These are phyloP conservation scores for Pholiota molesta DNA, from an alignment of 768 basidiomycete species.

Conservation along the genomic window DNA sequence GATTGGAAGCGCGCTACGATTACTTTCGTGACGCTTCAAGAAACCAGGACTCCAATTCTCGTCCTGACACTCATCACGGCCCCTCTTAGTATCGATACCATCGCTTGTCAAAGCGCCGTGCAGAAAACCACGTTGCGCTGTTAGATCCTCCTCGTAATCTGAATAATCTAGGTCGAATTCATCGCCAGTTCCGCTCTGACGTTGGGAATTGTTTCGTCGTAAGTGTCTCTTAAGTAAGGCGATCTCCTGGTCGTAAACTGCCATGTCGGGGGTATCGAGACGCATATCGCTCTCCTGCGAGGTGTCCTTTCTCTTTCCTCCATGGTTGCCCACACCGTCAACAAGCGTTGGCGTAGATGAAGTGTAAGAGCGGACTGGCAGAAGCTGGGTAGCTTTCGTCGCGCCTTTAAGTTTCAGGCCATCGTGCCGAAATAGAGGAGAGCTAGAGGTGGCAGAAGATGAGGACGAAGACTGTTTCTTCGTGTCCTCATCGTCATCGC, in stretches of 20 bases:
- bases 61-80: constrained; percentile 8
- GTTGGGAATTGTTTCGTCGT: constrained; percentile 5
- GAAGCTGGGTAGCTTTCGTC: constrained; percentile 11
- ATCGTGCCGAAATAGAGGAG: constrained; percentile 9
- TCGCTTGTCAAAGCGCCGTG: background rate
- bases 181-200: constrained; percentile 14
- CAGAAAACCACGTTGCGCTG: constrained; percentile 20
- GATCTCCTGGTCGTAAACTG: constrained; percentile 46
- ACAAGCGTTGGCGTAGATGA: constrained; percentile 34
- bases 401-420: constrained; percentile 11
- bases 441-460: constrained; percentile 17
- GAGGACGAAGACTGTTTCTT: constrained; percentile 4
- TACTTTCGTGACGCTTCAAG: constrained; percentile 39
- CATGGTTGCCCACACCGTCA: constrained; percentile 8
- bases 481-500: constrained; percentile 32
- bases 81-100: background rate
- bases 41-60: constrained; percentile 54
- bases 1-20: constrained; percentile 2
- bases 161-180: constrained; percentile 35
- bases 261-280: constrained; percentile 6
- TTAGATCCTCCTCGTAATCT: constrained; percentile 52
- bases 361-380: constrained; percentile 19
- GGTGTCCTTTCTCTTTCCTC: background rate
- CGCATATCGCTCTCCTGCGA: constrained; percentile 10
- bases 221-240: constrained; percentile 36